Percentiles rank a stretch among this genome's conserved stretches.
Conservation (phyloP, 1,139 yeast species). For the Yamadazyma songkhlaensis region DNA sequence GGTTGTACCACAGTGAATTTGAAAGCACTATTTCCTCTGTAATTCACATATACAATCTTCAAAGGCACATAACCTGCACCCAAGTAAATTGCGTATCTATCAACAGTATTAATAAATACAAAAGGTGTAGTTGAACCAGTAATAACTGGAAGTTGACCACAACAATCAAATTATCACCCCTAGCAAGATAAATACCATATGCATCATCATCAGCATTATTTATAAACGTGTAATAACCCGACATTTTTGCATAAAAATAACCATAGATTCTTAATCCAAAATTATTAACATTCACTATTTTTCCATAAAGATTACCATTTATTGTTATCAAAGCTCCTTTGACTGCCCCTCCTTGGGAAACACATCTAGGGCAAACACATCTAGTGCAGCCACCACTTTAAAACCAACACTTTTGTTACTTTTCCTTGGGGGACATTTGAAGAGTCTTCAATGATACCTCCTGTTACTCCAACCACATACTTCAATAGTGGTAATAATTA, state of each 20-base stretch:
- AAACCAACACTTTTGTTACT: too few relatives aligned
- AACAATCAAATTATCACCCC: neutral
- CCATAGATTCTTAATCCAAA: neutral
- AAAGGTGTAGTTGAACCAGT: neutral
- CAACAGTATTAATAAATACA: neutral
- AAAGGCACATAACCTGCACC: neutral
- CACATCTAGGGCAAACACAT: too few relatives aligned
- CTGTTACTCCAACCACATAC: too few relatives aligned
- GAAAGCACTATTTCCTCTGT: neutral
- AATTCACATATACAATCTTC: neutral
- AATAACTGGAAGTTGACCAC: neutral
- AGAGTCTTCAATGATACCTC: too few relatives aligned
- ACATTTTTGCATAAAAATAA: neutral
- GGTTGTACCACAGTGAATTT: neutral
- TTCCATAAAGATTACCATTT: neutral
- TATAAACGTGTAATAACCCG: neutral
- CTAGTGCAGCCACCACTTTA: too few relatives aligned
- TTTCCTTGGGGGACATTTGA: too few relatives aligned
- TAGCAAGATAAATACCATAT: neutral
- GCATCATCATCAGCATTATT: neutral
- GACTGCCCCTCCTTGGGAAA: too few relatives aligned
- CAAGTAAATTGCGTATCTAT: neutral
- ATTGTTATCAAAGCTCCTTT: too few relatives aligned
- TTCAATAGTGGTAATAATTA: too few relatives aligned
- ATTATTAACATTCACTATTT: neutral